Base-by-base conservation (phyloP, 495 filamentous ascomycete genomes). In the Penicillium robsamsonii region DNA sequence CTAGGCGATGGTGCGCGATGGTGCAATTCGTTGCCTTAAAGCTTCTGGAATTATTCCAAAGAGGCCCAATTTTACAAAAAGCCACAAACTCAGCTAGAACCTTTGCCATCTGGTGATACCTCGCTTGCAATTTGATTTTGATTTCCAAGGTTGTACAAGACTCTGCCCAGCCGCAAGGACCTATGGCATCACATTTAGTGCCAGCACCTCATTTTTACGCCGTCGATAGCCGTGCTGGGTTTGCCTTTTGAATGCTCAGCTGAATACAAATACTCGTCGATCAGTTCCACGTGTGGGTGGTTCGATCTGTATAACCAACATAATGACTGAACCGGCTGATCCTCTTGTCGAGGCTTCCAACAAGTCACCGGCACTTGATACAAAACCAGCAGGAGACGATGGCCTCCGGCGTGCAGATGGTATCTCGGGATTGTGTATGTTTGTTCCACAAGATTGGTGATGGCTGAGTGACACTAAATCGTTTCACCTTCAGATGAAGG, bases 151-250 rank as follows among this genome's bases (percentile, higher is more conserved):
- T 66, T 47, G 37, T 29, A 63, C 56, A 35, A 45, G 40, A 24
- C 12, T 29, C 45, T 50, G 56, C 49, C 54, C 51, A 64, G 60
- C 44, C 53, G 47, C 46, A 45, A 41, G 12, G 44, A 25, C 55
- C 30, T 38, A 71, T 75, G 71, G 72, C 68, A 70, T 67, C 72
- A 73, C n/a, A 61, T 64, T 70, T 64, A 69, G 64, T 47, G 52
- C 40, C 49, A 75, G 68, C 72, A 70, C 72, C 70, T 56, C 72
- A 75, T 75, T 35, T 48, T 43, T 8, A 10, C 31, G 31, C 66
- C 64, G 61, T 48, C 37, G 58, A 30, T 69, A 67, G 45, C 62
- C 62, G 60, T 44, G 13, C 1, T 24, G 8, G 45, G 1, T 10
- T 22, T 17, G 11, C 20, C 29, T 42, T 44, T 30, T 27, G 46